Base-by-base conservation (phyloP, 2,329 filamentous ascomycete species). In the Trichophyton equinum region DNA sequence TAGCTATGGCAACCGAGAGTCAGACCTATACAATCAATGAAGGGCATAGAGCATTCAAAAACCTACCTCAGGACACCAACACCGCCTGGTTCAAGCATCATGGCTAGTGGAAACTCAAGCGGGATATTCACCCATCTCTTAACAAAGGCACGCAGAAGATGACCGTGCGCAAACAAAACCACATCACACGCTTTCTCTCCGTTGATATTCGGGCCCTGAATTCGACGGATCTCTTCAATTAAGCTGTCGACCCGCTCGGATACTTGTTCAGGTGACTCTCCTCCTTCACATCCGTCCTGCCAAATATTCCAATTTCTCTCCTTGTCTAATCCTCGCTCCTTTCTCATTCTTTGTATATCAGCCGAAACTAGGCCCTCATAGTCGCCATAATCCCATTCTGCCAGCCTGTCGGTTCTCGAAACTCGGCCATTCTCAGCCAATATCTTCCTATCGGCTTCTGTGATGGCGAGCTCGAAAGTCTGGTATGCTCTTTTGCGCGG, bases 371-470 rank as follows among this genome's bases (percentile, higher is more conserved):
- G 69, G 9, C 83, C 83, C 69, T 86, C 83, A 68, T 85, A 86
- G 62, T 78, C 73, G 53, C 83, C 83, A 70, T 85, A 86, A 62
- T 82, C 79, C 83, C 83, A 86, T 68, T 85, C 83, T 1, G 78
- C 73, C 49, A 85, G 73, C 1, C 73, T 71, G 61, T 81, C 77
- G 1, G 79, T 83, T 38, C 79, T 69, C 61, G 78, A 71, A 27
- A 83, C 72, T 46, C 75, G 73, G 36, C 63, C 58, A 0, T 63
- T 64, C 5, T 64, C 63, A 2, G 63, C 63, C 13, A 73, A 58
- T 2, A 55, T 55, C 20, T 66, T 57, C 57, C 64, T 66, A 18
- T 68, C 67, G 6, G 64, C 67, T 36, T 70, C 67, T 4, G 67
- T 67, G 38, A 78, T 74, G 0, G 79, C 70, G 51, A 81, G 67